Evolutionary conservation across 2,329 filamentous ascomycete species (phyloP), one percentile per base, ranked within the genome.

Genomic region (Mycogone perniciosa): DNA sequence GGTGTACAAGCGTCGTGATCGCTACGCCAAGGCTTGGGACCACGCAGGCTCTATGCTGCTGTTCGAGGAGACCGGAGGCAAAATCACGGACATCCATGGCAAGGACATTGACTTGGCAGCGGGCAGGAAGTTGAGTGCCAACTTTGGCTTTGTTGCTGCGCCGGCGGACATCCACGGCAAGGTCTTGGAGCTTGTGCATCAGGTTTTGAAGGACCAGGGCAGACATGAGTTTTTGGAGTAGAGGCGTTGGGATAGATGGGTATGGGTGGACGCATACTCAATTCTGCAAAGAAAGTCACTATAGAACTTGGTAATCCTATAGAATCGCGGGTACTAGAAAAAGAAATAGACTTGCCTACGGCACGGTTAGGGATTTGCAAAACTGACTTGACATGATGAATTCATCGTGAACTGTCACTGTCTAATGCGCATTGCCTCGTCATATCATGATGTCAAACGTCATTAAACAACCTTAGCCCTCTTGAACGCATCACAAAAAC

Each of bases 171-270:
- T 75, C 6, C 78, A 82, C 53, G 66, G 39, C 0, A 48, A 56
- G 2, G 74, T 82, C 2, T 58, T 81, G 50, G 76, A 82, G 57
- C 87, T 80, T 5, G 92, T 97, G 2, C 86, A 86, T 66, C 79
- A 82, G 55, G 89, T 95, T n/a, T 71, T 96, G 57, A 67, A 49
- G 27, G 65, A 70, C 26, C 60, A 73, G 45, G 56, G 61, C 0
- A 61, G 62, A 26, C 56, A 57, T 0, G 60, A 57, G 0, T 61
- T 59, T 42, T 13, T 67, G 40, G 39, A 51, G 20, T 56, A 29
- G 13, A 26, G 13, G 26, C 27, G 9, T 8, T 13, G 38, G 33
- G 11, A n/a, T 37, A 9, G 13, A 42, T 30, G 39, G 34, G 40
- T 26, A 43, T 43, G 7, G 4, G 10, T 8, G 20, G 40, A 43